A percentile compares a stretch with the other conserved stretches of the same genome.
phyloP scores from a whole-genome alignment of 75 land plant species.

The Selaginella tamariscina region DNA sequence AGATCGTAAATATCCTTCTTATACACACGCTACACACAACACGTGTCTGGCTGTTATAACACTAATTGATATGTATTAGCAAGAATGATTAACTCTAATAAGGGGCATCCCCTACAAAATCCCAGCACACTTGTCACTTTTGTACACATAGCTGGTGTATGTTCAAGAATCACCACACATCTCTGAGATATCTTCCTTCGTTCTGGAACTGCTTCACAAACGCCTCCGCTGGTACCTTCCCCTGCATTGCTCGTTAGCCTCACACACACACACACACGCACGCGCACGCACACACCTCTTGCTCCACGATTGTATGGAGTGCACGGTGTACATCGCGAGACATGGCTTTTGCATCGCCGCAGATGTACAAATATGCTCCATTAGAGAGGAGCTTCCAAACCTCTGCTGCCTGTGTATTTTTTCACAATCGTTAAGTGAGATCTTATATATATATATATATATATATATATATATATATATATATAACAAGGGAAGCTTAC shows the following conservation, averaged over 20 bases:
- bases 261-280: not conserved
- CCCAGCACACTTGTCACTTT: too few relatives aligned
- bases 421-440: too few relatives aligned
- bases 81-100: too few relatives aligned
- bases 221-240: conserved; percentile 42
- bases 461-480: not conserved
- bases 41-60: too few relatives aligned
- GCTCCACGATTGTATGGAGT: conserved; percentile 71
- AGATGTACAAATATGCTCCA: conserved; percentile 83
- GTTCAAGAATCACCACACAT: conserved; percentile 83
- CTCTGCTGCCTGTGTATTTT: conserved; percentile 76
- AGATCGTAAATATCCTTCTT: too few relatives aligned
- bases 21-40: too few relatives aligned
- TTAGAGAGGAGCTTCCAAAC: conserved; percentile 63
- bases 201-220: conserved; percentile 74
- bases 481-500: conserved; percentile 4
- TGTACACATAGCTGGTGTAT: too few relatives aligned
- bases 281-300: conserved; percentile 41
- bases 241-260: not conserved
- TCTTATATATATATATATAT: not conserved
- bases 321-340: conserved; percentile 85
- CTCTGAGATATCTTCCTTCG: conserved; percentile 71
- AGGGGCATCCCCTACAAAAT: too few relatives aligned
- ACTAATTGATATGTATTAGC: too few relatives aligned
- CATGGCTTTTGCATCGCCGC: conserved; percentile 99